Conservation (phyloP, 139 green algal genomes). For the Chlamydomonas sp. region DNA sequence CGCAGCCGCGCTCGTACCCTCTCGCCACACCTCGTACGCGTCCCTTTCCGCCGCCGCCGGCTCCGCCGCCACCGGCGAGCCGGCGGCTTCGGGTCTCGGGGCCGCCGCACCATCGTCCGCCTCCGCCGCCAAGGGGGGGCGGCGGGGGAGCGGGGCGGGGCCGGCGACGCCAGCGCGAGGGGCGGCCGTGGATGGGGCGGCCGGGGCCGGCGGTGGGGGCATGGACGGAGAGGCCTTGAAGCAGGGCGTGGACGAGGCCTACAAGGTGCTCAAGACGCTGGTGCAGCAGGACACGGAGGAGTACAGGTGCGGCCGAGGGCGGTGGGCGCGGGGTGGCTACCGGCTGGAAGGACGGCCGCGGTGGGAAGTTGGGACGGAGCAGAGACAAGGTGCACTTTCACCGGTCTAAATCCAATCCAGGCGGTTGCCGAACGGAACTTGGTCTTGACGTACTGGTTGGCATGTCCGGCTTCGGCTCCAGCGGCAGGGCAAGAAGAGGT, state of each 20-base stretch:
- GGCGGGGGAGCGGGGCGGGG: not conserved
- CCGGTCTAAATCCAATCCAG: not conserved
- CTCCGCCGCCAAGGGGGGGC: not conserved
- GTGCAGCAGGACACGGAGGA: constrained; percentile 61
- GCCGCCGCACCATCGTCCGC: not conserved
- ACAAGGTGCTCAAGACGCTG: constrained; percentile 61
- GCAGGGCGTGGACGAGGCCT: constrained; percentile 11
- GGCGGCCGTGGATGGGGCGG: not conserved
- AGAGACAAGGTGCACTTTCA: not conserved
- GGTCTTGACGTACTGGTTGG: not conserved
- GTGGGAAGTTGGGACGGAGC: not conserved
- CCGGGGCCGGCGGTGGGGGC: not conserved
- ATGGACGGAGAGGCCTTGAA: not conserved
- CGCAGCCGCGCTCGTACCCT: not conserved
- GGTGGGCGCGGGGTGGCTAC: not conserved
- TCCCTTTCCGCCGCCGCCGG: not conserved
- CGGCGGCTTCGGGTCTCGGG: too few relatives aligned
- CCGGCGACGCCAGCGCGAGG: too few relatives aligned
- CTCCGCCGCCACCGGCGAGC: not conserved
- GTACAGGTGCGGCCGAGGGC: constrained; percentile 38
- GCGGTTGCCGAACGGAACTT: not conserved
- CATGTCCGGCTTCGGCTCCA: too few relatives aligned
- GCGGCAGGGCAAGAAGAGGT: too few relatives aligned
- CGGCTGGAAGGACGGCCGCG: not conserved
- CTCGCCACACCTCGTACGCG: not conserved